These are phyloP conservation scores for Apiospora hydei DNA, from an alignment of 2,329 filamentous ascomycete genomes.

Conservation along the genomic window DNA sequence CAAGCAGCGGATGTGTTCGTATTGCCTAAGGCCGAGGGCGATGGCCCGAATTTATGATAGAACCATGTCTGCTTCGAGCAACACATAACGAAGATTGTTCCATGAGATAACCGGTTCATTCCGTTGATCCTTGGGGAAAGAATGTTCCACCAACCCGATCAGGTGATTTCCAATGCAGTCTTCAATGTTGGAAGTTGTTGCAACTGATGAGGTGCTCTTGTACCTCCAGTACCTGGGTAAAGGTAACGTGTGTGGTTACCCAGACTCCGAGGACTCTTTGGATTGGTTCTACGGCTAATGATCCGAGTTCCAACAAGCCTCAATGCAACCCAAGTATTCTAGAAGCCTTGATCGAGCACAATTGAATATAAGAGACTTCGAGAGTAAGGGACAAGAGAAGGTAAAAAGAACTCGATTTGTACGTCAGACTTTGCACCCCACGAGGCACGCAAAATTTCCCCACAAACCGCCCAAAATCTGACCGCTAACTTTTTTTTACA, in stretches of 20 bases:
- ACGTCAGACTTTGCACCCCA: slow-evolving; percentile 18
- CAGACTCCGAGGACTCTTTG: not conserved
- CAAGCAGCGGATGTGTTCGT: no score
- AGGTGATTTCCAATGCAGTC: not conserved
- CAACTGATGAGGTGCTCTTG: not conserved
- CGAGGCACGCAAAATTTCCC: not conserved
- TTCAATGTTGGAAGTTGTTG: not conserved
- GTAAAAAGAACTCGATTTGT: not conserved
- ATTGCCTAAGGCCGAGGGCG: not conserved
- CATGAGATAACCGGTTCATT: not conserved
- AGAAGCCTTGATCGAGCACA: not conserved
- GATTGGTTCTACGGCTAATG: not conserved
- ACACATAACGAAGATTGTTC: not conserved
- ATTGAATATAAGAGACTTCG: not conserved
- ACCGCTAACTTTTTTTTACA: slow-evolving; percentile 8
- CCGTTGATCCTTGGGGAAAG: not conserved
- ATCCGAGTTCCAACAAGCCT: not conserved
- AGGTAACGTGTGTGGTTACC: not conserved
- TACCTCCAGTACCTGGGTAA: not conserved
- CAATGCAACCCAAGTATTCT: not conserved
- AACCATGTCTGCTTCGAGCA: not conserved
- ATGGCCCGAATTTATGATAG: not conserved
- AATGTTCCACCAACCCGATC: not conserved
- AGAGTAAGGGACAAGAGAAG: not conserved
- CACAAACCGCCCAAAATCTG: slow-evolving; percentile 13